Evolutionary conservation across 305 asterid genomes (phyloP).

Genomic region (Lippia alba): DNA sequence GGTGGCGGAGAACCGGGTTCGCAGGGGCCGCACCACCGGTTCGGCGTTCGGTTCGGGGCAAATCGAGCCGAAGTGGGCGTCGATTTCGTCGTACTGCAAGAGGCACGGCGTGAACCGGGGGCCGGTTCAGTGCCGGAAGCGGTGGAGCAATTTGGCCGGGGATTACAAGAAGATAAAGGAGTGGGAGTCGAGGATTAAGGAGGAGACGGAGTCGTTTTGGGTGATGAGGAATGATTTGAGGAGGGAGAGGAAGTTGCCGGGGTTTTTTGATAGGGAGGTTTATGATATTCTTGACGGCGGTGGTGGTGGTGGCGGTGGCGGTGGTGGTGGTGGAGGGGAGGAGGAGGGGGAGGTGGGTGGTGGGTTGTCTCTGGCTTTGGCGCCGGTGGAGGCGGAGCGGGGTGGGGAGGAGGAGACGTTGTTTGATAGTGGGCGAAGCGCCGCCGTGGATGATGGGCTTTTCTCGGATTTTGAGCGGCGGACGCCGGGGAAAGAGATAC

Average conservation of each 20-base stretch:
- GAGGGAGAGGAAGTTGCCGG: constrained; percentile 86
- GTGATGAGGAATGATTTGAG: constrained; percentile 91
- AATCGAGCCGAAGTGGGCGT: constrained; percentile 88
- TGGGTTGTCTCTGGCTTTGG: constrained; percentile 56
- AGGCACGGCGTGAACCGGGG: constrained; percentile 91
- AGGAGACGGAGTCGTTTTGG: constrained; percentile 87
- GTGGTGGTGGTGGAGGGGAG: constrained; percentile 32
- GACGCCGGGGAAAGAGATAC: constrained; percentile 39
- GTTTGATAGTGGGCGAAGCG: constrained; percentile 67
- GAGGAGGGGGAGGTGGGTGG: constrained; percentile 42
- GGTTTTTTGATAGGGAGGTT: constrained; percentile 87
- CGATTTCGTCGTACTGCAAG: constrained; percentile 83
- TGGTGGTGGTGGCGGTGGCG: constrained; percentile 19
- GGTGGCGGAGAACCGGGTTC: constrained; percentile 70
- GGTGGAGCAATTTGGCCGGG: constrained; percentile 92
- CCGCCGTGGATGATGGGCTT: constrained; percentile 66
- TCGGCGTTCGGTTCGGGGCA: constrained; percentile 71
- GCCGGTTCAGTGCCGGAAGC: constrained; percentile 91
- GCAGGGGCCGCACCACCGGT: constrained; percentile 62
- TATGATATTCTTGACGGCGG: constrained; percentile 78
- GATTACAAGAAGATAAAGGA: constrained; percentile 91
- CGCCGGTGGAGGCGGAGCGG: constrained; percentile 17
- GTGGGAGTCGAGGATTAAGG: constrained; percentile 67
- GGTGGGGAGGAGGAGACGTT: constrained; percentile 52
- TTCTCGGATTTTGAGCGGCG: constrained; percentile 72